Conservation (phyloP, 1,284 basidiomycete species). For the Bjerkandera adusta region DNA sequence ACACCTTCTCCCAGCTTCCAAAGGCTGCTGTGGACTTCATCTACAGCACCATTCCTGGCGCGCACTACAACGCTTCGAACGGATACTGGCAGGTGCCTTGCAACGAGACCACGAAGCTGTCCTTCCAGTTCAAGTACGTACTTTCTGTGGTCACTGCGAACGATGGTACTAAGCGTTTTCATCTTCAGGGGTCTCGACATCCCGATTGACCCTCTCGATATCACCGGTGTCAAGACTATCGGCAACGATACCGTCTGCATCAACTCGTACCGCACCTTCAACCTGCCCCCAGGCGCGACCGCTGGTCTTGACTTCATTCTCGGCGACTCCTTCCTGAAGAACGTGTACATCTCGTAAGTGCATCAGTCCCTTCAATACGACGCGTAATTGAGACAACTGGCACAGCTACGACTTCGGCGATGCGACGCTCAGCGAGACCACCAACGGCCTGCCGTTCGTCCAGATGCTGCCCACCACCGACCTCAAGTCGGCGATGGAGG, state of each 20-base stretch:
- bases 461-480: slow-evolving; percentile 29
- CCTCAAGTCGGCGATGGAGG: slow-evolving; percentile 16
- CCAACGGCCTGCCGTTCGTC: slow-evolving; percentile 31
- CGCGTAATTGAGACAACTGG: too few relatives aligned
- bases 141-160: background rate
- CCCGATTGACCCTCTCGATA: slow-evolving; percentile 29
- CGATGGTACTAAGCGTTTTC: slow-evolving; percentile 11
- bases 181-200: slow-evolving; percentile 12
- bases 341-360: slow-evolving; percentile 38
- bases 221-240: slow-evolving; percentile 18
- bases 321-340: slow-evolving; percentile 39
- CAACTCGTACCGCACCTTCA: slow-evolving; percentile 23
- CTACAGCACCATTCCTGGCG: slow-evolving; percentile 27
- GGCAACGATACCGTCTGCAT: slow-evolving; percentile 22
- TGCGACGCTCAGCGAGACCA: slow-evolving; percentile 21
- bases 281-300: slow-evolving; percentile 17
- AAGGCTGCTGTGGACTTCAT: slow-evolving; percentile 27
- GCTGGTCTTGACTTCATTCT: slow-evolving; percentile 33
- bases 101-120: slow-evolving; percentile 20
- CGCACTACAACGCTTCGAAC: slow-evolving; percentile 19
- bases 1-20: slow-evolving; percentile 29
- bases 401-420: slow-evolving; percentile 42
- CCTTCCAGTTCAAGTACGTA: slow-evolving; percentile 29
- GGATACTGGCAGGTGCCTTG: slow-evolving; percentile 28
- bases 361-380: background rate